A percentile compares a stretch with the other conserved stretches of the same genome.
Evolutionary conservation across 176 grass and related monocot genomes (phyloP).

Genomic region (Aegilops speltoides): DNA sequence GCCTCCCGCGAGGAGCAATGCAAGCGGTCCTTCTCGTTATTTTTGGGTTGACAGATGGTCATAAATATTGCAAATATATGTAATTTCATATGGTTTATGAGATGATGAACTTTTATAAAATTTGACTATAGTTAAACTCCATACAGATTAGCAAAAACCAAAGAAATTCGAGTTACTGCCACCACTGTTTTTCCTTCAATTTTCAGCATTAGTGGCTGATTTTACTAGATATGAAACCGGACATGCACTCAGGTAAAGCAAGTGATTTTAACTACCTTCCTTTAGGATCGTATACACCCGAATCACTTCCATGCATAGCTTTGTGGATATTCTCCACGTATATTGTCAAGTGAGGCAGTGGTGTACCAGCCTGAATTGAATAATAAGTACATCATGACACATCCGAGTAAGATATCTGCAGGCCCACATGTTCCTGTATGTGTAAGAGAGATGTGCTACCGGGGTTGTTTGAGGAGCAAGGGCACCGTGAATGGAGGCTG

Average conservation of each 20-base stretch:
- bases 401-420: not conserved
- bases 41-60: no score
- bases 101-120: not conserved
- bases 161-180: not conserved
- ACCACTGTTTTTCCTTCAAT: not conserved
- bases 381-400: not conserved
- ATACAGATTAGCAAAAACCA: not conserved
- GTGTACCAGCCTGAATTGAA: constrained; percentile 15
- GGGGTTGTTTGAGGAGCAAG: constrained; percentile 43
- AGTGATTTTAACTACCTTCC: constrained; percentile 51
- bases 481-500: constrained; percentile 12
- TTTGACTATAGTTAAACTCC: not conserved
- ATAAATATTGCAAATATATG: not conserved
- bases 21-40: no score
- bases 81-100: not conserved
- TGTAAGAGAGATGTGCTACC: constrained; percentile 4
- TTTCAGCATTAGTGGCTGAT: not conserved
- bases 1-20: no score
- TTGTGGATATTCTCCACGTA: constrained; percentile 60
- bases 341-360: constrained; percentile 24
- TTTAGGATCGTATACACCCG: constrained; percentile 46
- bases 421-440: not conserved
- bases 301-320: constrained; percentile 71
- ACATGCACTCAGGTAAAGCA: not conserved
- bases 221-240: not conserved